Conservation (phyloP, 257 asterid genomes). For the Nemophila menziesii region DNA sequence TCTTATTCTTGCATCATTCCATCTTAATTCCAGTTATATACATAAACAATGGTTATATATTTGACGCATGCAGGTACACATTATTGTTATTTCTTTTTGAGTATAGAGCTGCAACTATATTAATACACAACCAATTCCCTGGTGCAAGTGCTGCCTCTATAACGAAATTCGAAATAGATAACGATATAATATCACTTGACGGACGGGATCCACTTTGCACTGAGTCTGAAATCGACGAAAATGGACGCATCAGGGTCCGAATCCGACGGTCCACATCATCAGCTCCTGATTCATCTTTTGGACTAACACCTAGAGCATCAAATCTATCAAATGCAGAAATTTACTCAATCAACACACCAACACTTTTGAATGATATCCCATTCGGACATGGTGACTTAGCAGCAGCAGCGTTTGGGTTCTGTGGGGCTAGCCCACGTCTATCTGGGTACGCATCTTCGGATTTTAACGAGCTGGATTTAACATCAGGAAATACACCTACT, state of each 20-base stretch:
- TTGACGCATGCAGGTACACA: constrained; percentile 47
- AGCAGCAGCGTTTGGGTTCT: constrained; percentile 32
- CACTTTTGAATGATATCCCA: constrained; percentile 4
- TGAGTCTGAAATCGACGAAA: constrained; percentile 43
- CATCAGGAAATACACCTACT: constrained; percentile 15
- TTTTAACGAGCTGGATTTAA: constrained; percentile 39
- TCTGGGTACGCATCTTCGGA: constrained; percentile 66
- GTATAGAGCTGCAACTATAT: constrained; percentile 50
- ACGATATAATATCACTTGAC: constrained; percentile 58
- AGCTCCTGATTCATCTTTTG: constrained; percentile 36
- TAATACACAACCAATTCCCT: constrained; percentile 49
- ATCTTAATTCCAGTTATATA: background rate
- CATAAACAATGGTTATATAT: background rate
- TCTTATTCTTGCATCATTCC: background rate
- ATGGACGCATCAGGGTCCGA: constrained; percentile 47
- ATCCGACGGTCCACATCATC: constrained; percentile 60
- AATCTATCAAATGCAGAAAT: constrained; percentile 54
- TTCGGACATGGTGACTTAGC: constrained; percentile 17
- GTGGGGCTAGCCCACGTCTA: constrained; percentile 42
- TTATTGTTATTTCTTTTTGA: constrained; percentile 60
- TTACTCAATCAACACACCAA: constrained; percentile 47
- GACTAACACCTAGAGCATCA: constrained; percentile 52
- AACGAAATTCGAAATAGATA: constrained; percentile 44
- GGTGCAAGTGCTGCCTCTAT: constrained; percentile 52
- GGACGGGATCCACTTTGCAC: constrained; percentile 66